Evolutionary conservation across 2,329 filamentous ascomycete species (phyloP).

Genomic region (Elsinoe arachidis): DNA sequence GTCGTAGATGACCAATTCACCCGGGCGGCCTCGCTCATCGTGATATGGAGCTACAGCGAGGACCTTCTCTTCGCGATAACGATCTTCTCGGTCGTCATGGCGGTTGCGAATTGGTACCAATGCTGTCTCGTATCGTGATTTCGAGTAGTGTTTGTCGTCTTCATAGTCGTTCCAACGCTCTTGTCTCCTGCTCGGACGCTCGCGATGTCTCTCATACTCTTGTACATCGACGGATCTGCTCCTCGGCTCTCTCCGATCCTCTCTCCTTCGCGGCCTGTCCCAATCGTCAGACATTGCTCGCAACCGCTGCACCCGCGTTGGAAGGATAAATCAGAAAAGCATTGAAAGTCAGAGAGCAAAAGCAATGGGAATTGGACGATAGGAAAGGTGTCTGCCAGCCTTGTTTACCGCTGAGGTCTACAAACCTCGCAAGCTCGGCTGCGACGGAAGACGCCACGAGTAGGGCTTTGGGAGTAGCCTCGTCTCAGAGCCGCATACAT

Average conservation of each 20-base stretch:
- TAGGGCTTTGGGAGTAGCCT: not conserved
- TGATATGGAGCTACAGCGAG: slow-evolving; percentile 5
- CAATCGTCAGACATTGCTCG: not conserved
- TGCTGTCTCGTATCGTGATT: not conserved
- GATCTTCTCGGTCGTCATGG: not conserved
- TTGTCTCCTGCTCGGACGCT: not conserved
- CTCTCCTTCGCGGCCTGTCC: slow-evolving; percentile 3
- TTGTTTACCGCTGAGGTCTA: not conserved
- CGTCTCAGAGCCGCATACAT: not conserved
- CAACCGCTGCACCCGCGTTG: not conserved
- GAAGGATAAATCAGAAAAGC: not conserved
- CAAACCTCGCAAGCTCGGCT: not conserved
- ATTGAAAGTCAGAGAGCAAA: not conserved
- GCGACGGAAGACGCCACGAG: not conserved
- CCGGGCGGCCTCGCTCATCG: not conserved
- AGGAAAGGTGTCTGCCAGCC: not conserved
- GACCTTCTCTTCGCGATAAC: not conserved
- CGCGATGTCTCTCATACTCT: not conserved
- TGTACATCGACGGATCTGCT: not conserved
- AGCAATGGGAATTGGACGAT: not conserved
- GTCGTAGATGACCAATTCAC: slow-evolving; percentile 3
- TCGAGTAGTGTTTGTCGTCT: not conserved
- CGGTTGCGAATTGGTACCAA: not conserved
- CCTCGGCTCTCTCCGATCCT: not conserved
- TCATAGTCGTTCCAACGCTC: not conserved